phyloP scores from a whole-genome alignment of 164 flowering plant species.

The Aristolochia californica region DNA sequence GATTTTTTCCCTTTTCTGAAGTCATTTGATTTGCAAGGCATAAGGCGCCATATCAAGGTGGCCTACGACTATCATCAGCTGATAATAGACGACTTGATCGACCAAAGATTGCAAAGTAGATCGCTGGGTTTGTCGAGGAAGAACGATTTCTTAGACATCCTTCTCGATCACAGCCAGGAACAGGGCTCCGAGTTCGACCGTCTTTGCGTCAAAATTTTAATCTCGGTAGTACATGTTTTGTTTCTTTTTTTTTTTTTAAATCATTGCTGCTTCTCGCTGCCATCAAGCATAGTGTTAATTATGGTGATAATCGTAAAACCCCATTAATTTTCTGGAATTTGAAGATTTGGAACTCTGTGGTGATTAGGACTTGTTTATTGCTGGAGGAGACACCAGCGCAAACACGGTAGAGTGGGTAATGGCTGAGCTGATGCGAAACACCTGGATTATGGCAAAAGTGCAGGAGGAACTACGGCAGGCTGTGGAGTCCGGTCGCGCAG shows the following conservation, averaged over 20 bases:
- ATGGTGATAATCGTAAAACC: not conserved
- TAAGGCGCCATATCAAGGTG: not conserved
- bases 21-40: slow-evolving; percentile 9
- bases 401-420: slow-evolving; percentile 24
- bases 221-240: no score
- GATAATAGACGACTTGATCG: slow-evolving; percentile 14
- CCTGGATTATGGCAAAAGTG: slow-evolving; percentile 7
- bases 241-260: no score
- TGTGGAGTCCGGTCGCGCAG: slow-evolving; percentile 6
- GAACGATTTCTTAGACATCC: slow-evolving; percentile 7
- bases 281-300: no score
- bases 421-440: slow-evolving; percentile 18
- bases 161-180: slow-evolving; percentile 3
- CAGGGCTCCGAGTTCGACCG: not conserved
- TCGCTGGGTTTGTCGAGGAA: not conserved
- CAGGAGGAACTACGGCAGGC: slow-evolving; percentile 9
- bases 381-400: slow-evolving; percentile 19
- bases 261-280: no score
- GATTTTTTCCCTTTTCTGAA: slow-evolving; percentile 13
- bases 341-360: not conserved
- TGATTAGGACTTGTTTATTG: slow-evolving; percentile 21
- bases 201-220: not conserved
- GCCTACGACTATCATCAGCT: not conserved
- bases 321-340: no score
- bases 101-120: not conserved